These are phyloP conservation scores for Fusarium equiseti DNA, from an alignment of 2,329 filamentous ascomycete genomes.

Conservation along the genomic window DNA sequence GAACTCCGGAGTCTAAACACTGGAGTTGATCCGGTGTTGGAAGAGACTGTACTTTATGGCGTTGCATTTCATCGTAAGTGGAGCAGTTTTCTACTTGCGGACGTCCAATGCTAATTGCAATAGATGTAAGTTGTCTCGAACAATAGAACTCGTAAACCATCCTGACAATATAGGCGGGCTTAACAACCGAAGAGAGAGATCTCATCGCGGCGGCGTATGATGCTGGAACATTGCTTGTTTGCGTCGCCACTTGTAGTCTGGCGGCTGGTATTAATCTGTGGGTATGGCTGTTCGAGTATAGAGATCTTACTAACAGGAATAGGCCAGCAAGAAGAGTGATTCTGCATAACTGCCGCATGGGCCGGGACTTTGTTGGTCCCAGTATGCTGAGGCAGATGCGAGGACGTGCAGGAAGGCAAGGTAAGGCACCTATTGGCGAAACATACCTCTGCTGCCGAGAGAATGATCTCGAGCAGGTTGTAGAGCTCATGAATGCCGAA, in stretches of 20 bases:
- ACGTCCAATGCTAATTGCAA: slow-evolving; percentile 13
- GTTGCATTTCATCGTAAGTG: slow-evolving; percentile 78
- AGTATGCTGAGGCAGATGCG: slow-evolving; percentile 86
- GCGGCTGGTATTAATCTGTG: slow-evolving; percentile 84
- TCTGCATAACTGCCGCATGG: slow-evolving; percentile 80
- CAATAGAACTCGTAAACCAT: not conserved
- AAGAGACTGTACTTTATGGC: slow-evolving; percentile 72
- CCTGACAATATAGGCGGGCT: slow-evolving; percentile 64
- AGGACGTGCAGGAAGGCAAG: slow-evolving; percentile 81
- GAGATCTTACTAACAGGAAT: slow-evolving; percentile 18
- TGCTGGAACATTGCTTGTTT: slow-evolving; percentile 73
- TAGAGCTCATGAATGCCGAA: slow-evolving; percentile 78
- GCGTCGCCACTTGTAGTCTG: slow-evolving; percentile 82
- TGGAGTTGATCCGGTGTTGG: slow-evolving; percentile 74
- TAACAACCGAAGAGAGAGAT: slow-evolving; percentile 81
- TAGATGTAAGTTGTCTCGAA: slow-evolving; percentile 54
- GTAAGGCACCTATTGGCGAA: slow-evolving; percentile 81
- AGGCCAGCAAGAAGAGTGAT: slow-evolving; percentile 78
- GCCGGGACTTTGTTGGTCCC: slow-evolving; percentile 79
- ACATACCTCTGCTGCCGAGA: slow-evolving; percentile 81
- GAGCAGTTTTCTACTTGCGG: not conserved
- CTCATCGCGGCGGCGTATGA: slow-evolving; percentile 79
- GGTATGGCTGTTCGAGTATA: slow-evolving; percentile 16
- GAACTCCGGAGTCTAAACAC: slow-evolving; percentile 74
- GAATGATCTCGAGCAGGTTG: slow-evolving; percentile 75